Percentiles rank a stretch among this genome's conserved stretches.
These are phyloP conservation scores for Malassezia yamatoensis DNA, from an alignment of 1,284 basidiomycete genomes.

Conservation along the genomic window DNA sequence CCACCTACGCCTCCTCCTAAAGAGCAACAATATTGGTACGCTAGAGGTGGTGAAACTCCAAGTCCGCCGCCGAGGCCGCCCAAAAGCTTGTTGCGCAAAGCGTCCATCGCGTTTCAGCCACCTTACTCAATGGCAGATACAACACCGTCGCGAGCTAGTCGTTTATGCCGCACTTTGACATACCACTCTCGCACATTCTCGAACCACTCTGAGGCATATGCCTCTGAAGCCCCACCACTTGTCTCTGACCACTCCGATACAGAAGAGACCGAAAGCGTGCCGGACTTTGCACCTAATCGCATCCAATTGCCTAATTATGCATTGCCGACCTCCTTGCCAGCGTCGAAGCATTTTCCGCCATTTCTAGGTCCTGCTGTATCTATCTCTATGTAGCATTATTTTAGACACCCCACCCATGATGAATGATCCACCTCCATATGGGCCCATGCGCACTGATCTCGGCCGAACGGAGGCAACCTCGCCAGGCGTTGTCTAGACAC, in stretches of 20 bases:
- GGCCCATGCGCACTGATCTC: background rate
- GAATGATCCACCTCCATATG: background rate
- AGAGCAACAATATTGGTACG: no score
- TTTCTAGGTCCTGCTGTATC: background rate
- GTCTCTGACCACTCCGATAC: constrained; percentile 5
- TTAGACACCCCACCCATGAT: background rate
- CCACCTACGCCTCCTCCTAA: background rate
- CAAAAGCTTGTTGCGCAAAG: constrained; percentile 3
- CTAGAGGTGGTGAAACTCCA: background rate
- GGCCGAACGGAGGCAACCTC: background rate
- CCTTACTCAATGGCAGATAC: background rate
- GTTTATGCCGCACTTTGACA: background rate
- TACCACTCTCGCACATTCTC: background rate
- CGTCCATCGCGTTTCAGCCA: background rate
- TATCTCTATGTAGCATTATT: background rate
- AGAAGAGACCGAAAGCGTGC: background rate
- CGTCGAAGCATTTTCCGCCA: background rate
- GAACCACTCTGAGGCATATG: background rate
- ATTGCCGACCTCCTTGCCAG: no score
- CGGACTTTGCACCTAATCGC: background rate
- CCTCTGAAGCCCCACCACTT: background rate
- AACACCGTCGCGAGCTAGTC: no score
- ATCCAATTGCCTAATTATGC: background rate
- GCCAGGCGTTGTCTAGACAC: no score
- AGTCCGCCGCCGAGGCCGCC: constrained; percentile 11